A percentile compares a stretch with the other conserved stretches of the same genome.
phyloP scores from a whole-genome alignment of 2,329 filamentous ascomycete genomes.

The Colletotrichum falcatum region DNA sequence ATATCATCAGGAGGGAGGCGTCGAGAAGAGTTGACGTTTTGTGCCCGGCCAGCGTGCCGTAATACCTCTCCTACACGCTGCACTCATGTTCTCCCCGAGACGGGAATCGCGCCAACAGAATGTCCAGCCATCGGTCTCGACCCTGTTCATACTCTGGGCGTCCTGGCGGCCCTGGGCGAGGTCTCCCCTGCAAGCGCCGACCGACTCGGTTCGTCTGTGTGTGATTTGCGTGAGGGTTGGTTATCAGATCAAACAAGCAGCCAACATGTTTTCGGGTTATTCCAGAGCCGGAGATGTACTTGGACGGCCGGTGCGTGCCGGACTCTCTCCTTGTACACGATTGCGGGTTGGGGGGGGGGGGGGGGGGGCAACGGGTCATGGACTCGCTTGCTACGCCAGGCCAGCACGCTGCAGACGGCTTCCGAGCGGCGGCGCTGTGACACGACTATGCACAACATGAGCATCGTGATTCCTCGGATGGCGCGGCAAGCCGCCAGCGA shows the following conservation, averaged over 20 bases:
- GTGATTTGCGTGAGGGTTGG: not conserved
- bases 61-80: no score
- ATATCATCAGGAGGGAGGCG: not conserved
- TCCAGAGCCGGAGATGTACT: not conserved
- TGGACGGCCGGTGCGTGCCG: no score
- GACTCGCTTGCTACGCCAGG: slow-evolving; percentile 7
- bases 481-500: not conserved
- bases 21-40: not conserved
- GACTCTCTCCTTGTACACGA: no score
- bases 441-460: not conserved
- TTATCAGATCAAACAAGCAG: no score
- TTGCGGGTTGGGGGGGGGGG: no score
- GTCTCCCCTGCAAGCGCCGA: not conserved
- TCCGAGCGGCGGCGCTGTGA: not conserved
- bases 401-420: not conserved
- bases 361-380: not conserved
- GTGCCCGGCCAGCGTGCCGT: not conserved
- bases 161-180: not conserved
- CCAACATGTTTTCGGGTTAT: not conserved
- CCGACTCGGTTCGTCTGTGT: not conserved
- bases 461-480: not conserved
- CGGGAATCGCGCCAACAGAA: no score
- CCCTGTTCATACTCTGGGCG: no score
- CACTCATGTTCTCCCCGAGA: not conserved
- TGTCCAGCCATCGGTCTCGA: no score